phyloP scores from a whole-genome alignment of 1,284 basidiomycete genomes.

The Moesziomyces antarcticus region DNA sequence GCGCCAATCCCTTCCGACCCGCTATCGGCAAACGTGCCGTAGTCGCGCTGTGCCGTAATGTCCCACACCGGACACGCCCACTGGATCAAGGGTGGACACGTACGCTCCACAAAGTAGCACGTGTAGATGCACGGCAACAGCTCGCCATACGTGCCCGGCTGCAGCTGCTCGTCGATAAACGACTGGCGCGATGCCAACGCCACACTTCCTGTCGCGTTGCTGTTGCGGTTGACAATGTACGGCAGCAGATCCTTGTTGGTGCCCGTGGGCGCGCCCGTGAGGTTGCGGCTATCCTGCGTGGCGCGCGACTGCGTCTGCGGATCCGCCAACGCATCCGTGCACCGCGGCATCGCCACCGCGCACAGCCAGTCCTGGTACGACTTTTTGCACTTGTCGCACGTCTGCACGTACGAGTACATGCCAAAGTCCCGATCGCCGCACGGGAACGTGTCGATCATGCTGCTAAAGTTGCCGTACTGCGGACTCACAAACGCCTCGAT shows the following conservation, averaged over 20 bases:
- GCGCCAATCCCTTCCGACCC: slow-evolving; percentile 56
- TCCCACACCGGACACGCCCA: slow-evolving; percentile 66
- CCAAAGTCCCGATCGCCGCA: slow-evolving; percentile 66
- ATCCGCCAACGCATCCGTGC: slow-evolving; percentile 63
- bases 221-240: slow-evolving; percentile 63
- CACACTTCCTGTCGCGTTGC: slow-evolving; percentile 10
- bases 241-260: slow-evolving; percentile 56
- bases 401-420: slow-evolving; percentile 68
- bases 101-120: slow-evolving; percentile 62
- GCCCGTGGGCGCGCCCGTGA: slow-evolving; percentile 55
- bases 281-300: slow-evolving; percentile 46
- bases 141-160: slow-evolving; percentile 61
- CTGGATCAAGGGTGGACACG: slow-evolving; percentile 60
- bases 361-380: slow-evolving; percentile 69
- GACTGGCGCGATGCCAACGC: slow-evolving; percentile 47
- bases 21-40: slow-evolving; percentile 66
- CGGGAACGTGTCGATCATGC: slow-evolving; percentile 69
- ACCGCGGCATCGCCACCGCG: slow-evolving; percentile 69
- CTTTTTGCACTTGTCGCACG: slow-evolving; percentile 67
- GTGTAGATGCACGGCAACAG: slow-evolving; percentile 64
- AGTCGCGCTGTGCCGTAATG: slow-evolving; percentile 63
- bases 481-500: slow-evolving; percentile 64
- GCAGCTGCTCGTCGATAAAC: slow-evolving; percentile 56
- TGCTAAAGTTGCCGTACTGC: slow-evolving; percentile 67
- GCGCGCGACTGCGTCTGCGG: slow-evolving; percentile 49